These are phyloP conservation scores for Chenopodium quinoa DNA, from an alignment of 148 eudicot species.

Conservation along the genomic window DNA sequence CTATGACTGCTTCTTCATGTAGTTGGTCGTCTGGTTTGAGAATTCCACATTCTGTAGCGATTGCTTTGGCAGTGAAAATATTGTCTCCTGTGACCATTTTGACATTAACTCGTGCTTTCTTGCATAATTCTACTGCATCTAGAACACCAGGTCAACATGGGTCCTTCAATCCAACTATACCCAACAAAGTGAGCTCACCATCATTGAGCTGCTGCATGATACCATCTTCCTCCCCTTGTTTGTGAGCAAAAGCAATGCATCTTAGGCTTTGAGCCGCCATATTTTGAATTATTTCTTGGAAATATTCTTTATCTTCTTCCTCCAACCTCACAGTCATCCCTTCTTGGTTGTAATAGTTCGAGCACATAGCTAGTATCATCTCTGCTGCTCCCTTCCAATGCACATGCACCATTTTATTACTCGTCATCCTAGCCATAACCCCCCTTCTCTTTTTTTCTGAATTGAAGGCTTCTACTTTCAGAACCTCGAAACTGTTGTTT, in stretches of 20 bases:
- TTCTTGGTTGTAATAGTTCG: conserved; percentile 24
- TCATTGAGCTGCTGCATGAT: background rate
- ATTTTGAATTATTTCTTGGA: conserved; percentile 27
- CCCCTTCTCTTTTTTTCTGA: conserved; percentile 40
- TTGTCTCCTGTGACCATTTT: conserved; percentile 43
- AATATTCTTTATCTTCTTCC: conserved; percentile 11
- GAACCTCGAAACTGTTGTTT: conserved; percentile 11
- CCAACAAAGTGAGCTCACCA: conserved; percentile 54
- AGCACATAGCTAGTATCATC: conserved; percentile 36
- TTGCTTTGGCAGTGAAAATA: conserved; percentile 40
- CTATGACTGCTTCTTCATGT: conserved; percentile 23
- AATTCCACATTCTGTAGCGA: conserved; percentile 39
- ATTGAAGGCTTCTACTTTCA: conserved; percentile 42
- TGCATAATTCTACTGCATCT: conserved; percentile 31
- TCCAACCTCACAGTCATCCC: conserved; percentile 24
- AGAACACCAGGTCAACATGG: conserved; percentile 34
- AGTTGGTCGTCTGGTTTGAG: conserved; percentile 18
- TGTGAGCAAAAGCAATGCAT: conserved; percentile 44
- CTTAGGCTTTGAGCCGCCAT: conserved; percentile 42
- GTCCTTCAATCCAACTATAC: conserved; percentile 51
- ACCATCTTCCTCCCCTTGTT: background rate
- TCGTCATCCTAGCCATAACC: background rate
- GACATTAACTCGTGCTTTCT: conserved; percentile 33
- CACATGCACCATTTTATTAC: conserved; percentile 10
- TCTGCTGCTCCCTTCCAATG: conserved; percentile 46